These are phyloP conservation scores for Leccinum boreale DNA, from an alignment of 768 basidiomycete species.

Conservation along the genomic window DNA sequence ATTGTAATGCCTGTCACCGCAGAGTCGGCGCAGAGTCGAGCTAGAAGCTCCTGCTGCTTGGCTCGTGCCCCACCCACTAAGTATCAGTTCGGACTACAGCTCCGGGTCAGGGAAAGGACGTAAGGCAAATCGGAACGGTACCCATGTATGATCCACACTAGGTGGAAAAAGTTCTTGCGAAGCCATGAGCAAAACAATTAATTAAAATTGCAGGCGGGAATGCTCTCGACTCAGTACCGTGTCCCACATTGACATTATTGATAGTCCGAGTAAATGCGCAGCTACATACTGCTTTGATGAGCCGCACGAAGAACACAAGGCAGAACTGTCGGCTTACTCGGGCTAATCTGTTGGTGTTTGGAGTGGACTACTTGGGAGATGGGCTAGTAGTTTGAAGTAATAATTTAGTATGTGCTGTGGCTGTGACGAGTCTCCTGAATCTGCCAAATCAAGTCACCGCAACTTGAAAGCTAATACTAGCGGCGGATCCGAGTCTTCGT, in stretches of 20 bases:
- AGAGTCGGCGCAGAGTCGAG: not conserved
- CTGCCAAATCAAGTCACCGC: not conserved
- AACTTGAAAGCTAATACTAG: too few species aligned
- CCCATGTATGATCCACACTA: not conserved
- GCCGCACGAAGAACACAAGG: too few species aligned
- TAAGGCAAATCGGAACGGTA: not conserved
- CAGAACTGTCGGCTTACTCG: not conserved
- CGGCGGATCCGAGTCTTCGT: not conserved
- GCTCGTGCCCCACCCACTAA: not conserved
- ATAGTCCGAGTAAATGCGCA: not conserved
- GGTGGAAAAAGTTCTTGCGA: not conserved
- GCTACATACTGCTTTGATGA: not conserved
- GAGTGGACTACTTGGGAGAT: too few species aligned
- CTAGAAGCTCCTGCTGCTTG: not conserved
- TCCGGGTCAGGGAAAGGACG: not conserved
- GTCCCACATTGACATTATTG: not conserved
- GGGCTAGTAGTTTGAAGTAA: too few species aligned
- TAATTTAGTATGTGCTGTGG: not conserved
- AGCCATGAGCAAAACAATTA: not conserved
- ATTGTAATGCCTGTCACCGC: not conserved
- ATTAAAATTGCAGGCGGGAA: not conserved
- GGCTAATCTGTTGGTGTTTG: too few species aligned
- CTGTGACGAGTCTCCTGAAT: constrained; percentile 1
- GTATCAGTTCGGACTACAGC: not conserved
- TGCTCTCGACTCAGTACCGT: not conserved